Percentiles rank a stretch among this genome's conserved stretches.
phyloP scores from a whole-genome alignment of 2,329 filamentous ascomycete species.

The Bipolaris bicolor region DNA sequence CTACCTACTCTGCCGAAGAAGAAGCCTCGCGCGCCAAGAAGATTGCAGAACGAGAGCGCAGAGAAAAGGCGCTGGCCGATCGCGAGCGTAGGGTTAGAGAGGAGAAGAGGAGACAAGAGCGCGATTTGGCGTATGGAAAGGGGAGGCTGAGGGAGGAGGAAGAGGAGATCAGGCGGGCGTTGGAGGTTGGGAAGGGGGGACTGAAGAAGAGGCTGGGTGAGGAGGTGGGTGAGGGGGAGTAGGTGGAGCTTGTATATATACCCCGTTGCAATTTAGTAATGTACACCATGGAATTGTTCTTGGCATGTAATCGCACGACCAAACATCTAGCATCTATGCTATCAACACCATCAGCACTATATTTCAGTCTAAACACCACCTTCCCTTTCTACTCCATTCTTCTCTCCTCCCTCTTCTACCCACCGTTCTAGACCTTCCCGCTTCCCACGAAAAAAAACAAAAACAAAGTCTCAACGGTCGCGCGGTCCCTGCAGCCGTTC shows the following conservation, averaged over 20 bases:
- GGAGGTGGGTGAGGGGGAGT: not conserved
- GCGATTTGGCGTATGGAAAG: constrained; percentile 66
- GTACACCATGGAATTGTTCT: too few relatives aligned
- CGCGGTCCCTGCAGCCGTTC: too few relatives aligned
- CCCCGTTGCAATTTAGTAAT: not conserved
- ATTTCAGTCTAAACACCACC: too few relatives aligned
- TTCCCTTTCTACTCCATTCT: too few relatives aligned
- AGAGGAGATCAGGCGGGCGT: constrained; percentile 69
- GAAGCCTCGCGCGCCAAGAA: constrained; percentile 56
- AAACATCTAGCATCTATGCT: too few relatives aligned
- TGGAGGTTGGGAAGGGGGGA: constrained; percentile 71
- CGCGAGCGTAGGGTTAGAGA: constrained; percentile 67
- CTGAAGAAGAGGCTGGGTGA: constrained; percentile 65
- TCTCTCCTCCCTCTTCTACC: too few relatives aligned
- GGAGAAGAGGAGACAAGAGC: constrained; percentile 65
- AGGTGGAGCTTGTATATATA: constrained; percentile 3
- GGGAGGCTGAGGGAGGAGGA: constrained; percentile 70
- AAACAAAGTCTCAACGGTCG: too few relatives aligned
- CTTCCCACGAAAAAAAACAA: too few relatives aligned
- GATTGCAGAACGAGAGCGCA: constrained; percentile 48
- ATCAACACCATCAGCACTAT: too few relatives aligned
- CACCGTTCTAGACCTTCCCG: too few relatives aligned
- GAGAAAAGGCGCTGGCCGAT: constrained; percentile 72
- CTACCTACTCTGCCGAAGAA: constrained; percentile 54
- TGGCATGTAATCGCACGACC: too few relatives aligned